phyloP scores from a whole-genome alignment of 352 stramenopile genomes.

The Phytophthora multivora region DNA sequence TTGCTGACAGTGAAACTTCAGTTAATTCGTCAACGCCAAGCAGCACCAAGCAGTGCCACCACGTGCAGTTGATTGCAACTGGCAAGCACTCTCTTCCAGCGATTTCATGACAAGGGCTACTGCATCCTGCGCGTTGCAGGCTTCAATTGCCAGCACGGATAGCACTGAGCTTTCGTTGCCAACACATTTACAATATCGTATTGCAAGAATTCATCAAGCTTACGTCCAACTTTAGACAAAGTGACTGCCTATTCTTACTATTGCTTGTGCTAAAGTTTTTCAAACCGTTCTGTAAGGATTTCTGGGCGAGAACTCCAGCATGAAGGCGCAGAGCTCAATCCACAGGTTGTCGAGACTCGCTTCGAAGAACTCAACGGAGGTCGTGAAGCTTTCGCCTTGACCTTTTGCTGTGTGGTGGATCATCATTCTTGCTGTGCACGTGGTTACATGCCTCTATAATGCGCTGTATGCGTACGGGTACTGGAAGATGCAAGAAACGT shows the following conservation, averaged over 20 bases:
- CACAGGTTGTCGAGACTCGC: not conserved
- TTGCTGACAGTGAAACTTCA: conserved; percentile 22
- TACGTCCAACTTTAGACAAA: too few relatives aligned
- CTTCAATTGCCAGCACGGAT: not conserved
- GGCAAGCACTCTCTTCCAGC: not conserved
- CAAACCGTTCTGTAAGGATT: too few relatives aligned
- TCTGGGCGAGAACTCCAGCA: too few relatives aligned
- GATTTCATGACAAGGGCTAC: too few relatives aligned
- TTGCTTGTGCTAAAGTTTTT: too few relatives aligned
- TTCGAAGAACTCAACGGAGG: not conserved
- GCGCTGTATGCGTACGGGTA: conserved; percentile 7
- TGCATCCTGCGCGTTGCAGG: too few relatives aligned
- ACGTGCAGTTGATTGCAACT: conserved; percentile 18
- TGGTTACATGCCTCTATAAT: conserved; percentile 8
- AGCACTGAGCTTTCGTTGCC: too few relatives aligned
- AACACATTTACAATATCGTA: too few relatives aligned
- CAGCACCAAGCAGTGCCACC: conserved; percentile 8
- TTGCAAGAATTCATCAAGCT: too few relatives aligned
- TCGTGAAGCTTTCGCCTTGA: not conserved
- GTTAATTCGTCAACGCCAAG: conserved; percentile 18
- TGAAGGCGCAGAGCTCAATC: too few relatives aligned
- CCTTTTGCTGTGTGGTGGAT: conserved; percentile 8
- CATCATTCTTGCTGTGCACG: conserved; percentile 3
- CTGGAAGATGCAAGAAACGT: conserved; percentile 11
- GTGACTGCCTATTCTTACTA: too few relatives aligned